phyloP scores from a whole-genome alignment of 768 basidiomycete species.

The Boletus tylopilopsis region DNA sequence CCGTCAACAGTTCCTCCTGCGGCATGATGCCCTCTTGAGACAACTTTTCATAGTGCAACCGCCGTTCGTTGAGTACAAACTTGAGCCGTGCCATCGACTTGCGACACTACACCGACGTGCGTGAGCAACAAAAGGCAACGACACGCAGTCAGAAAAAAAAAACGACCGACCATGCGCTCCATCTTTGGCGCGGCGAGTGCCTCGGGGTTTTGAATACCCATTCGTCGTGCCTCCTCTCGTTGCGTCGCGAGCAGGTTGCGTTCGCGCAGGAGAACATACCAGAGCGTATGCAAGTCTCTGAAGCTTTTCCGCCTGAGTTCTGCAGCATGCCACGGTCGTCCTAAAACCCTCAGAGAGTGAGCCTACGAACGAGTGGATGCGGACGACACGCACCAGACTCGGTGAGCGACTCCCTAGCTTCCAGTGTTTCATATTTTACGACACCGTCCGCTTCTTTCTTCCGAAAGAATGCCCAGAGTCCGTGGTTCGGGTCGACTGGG shows the following conservation, averaged over 20 bases:
- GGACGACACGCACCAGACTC: slow-evolving; percentile 33
- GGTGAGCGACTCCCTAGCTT: slow-evolving; percentile 29
- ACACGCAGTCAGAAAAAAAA: too few relatives aligned
- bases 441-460: slow-evolving; percentile 49
- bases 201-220: slow-evolving; percentile 40
- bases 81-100: slow-evolving; percentile 99
- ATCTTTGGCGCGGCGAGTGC: slow-evolving; percentile 28
- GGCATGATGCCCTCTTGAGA: slow-evolving; percentile 16
- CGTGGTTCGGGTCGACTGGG: slow-evolving; percentile 57
- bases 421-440: slow-evolving; percentile 50
- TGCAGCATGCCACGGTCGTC: slow-evolving; percentile 80
- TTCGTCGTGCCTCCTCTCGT: slow-evolving; percentile 66
- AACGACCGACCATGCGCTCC: slow-evolving; percentile 43
- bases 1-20: slow-evolving; percentile 15
- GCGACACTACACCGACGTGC: slow-evolving; percentile 57
- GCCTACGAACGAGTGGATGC: background rate
- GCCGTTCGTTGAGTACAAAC: slow-evolving; percentile 84
- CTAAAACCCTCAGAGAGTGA: slow-evolving; percentile 38
- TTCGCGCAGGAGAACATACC: slow-evolving; percentile 89
- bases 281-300: slow-evolving; percentile 88
- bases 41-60: slow-evolving; percentile 65
- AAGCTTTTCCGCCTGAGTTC: slow-evolving; percentile 92
- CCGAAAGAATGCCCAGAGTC: slow-evolving; percentile 76
- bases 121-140: slow-evolving; percentile 8
- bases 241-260: slow-evolving; percentile 90